Base-by-base conservation (phyloP, 805 yeast genomes). In the Metschnikowia vanudenii region DNA sequence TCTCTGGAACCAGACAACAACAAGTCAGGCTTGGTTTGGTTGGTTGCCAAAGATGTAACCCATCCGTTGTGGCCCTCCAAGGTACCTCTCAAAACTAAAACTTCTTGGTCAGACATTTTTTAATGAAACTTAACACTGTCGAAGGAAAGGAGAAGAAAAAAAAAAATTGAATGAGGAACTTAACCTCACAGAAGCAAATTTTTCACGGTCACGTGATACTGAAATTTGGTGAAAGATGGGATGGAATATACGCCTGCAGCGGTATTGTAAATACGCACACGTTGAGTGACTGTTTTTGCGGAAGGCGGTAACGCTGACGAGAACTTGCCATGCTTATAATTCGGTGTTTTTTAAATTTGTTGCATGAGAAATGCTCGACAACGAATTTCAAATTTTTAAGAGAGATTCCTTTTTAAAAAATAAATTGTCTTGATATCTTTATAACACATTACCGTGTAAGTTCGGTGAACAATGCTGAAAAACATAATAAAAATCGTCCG, bases 41-140 rank as follows among this genome's bases (percentile, higher is more conserved):
- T 85, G 79, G 98, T 94, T 78, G 98, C 96, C 68, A 94, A 82
- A 74, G 97, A 83, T 61, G 99, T 94, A 71, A 94, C 99, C 98
- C 98, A 92, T 70, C 76, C 76, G 58, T 68, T 69, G 74, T 74
- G 76, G 55, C 88, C 97, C 81, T 92, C 97, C 75, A 94, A 86
- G 84, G 98, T 88, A 76, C 98, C 99, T 85, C 98, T 91, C 76
- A 94, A 88, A 77, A 92, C 97, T 81, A 92, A 84, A 84, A 91
- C 96, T 88, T 91, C 97, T 77, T 81, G 85, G 68, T 80, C 81
- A 76, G 90, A 79, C 91, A 85, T 85, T 51, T n/a, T 26, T 51
- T 65, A 41, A 45, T 22, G 39, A 37, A 19, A 22, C 13, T 43
- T 28, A 19, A 22, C 31, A 37, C 37, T 32, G 32, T 14, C 19